Evolutionary conservation across 495 filamentous ascomycete species (phyloP), one percentile per base, ranked within the genome.

Genomic region (Penicillium cataractarum): DNA sequence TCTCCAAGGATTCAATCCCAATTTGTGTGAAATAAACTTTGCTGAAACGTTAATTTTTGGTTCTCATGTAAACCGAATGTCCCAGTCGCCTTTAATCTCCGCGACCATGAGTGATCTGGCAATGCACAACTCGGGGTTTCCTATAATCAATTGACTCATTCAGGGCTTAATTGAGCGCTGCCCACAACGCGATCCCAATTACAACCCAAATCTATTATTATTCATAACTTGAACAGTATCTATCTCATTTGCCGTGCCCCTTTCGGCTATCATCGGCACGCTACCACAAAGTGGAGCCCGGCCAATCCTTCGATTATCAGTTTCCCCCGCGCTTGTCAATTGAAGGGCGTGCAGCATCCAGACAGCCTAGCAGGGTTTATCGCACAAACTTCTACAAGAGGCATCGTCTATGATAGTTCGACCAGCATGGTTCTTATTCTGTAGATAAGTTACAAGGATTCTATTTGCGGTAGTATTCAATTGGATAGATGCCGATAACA

Each of bases 181-280:
- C n/a, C n/a, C n/a, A n/a, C n/a, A n/a, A n/a, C n/a, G n/a, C n/a
- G n/a, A n/a, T n/a, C n/a, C n/a, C n/a, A n/a, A 33, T 33, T 33
- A 33, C 31, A 33, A 37, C 12, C 33, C 12, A 12, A 37, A 37
- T 37, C 10, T 37, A 37, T 12, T 12, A 15, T 37, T 12, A 37
- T 15, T 37, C 33, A 37, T 37, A 37, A 12, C 33, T 37, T 37
- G 10, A 37, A 4, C 33, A 37, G 33, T 39, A 4, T 17, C 35
- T 17, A 55, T 55, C 29, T 17, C 31, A 39, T 55, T 10, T 55
- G 19, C 42, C 42, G 42, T 12, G 32, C 31, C 31, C 29, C 51
- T 35, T 32, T 17, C 61, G 61, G 61, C 39, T 64, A 64, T 35
- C 56, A 32, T 64, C 61, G 61, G 61, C 32, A n/a, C 33, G 29